Conservation (phyloP, 139 green algal species). For the Nannochloris sp. region DNA sequence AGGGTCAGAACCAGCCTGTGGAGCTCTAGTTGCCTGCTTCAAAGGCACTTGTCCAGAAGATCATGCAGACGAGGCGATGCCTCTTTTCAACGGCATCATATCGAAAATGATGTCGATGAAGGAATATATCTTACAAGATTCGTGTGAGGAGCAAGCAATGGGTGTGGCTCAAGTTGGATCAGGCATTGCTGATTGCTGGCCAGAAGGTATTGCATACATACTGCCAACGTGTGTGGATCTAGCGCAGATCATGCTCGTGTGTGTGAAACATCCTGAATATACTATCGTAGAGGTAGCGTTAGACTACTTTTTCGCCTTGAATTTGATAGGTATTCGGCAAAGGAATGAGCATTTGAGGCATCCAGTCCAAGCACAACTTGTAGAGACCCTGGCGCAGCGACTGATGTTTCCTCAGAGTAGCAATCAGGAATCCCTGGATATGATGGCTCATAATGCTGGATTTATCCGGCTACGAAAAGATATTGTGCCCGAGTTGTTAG, state of each 20-base stretch:
- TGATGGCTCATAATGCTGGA: constrained; percentile 38
- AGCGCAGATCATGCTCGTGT: constrained; percentile 37
- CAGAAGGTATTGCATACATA: constrained; percentile 7
- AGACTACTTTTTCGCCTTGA: constrained; percentile 56
- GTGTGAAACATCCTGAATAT: constrained; percentile 7
- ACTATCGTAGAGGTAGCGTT: constrained; percentile 21
- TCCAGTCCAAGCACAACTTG: constrained; percentile 29
- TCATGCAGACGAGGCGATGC: neutral
- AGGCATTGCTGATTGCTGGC: constrained; percentile 35
- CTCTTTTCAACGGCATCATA: constrained; percentile 6
- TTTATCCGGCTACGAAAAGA: constrained; percentile 40
- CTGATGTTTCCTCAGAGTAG: constrained; percentile 32
- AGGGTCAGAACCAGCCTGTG: too few relatives aligned
- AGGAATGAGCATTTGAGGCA: constrained; percentile 27
- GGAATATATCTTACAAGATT: constrained; percentile 9
- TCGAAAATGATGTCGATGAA: constrained; percentile 19
- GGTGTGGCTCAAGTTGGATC: neutral
- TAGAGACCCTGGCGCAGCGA: constrained; percentile 26
- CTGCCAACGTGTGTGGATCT: constrained; percentile 27
- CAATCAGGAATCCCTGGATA: constrained; percentile 34
- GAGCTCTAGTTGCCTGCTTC: neutral
- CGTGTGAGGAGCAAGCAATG: constrained; percentile 2
- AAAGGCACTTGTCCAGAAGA: neutral
- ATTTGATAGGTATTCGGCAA: constrained; percentile 37
- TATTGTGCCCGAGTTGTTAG: constrained; percentile 27